These are phyloP conservation scores for Podospora pseudopauciseta DNA, from an alignment of 495 filamentous ascomycete species.

Conservation along the genomic window DNA sequence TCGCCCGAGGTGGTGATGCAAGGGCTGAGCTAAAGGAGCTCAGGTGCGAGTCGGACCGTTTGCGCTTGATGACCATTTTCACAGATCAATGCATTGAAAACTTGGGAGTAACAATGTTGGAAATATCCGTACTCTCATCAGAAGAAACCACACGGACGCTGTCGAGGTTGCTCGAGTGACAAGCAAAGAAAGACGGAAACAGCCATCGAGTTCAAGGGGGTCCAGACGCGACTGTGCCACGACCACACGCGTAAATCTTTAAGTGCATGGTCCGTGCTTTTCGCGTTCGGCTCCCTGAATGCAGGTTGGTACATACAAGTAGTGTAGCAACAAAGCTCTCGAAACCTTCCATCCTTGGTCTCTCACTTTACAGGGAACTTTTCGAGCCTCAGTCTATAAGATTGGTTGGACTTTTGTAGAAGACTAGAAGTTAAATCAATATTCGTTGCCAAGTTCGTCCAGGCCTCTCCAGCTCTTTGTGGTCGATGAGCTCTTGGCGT, in stretches of 20 bases:
- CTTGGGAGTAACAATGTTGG: neutral
- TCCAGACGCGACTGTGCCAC: constrained; percentile 2
- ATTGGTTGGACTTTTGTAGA: too few species aligned
- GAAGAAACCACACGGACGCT: neutral
- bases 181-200: neutral
- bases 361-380: too few species aligned
- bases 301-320: too few species aligned
- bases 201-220: constrained; percentile 7
- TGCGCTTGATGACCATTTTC: constrained; percentile 49
- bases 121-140: neutral
- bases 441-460: neutral
- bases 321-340: too few species aligned
- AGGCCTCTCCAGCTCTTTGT: neutral
- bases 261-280: constrained; percentile 18
- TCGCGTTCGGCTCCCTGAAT: neutral
- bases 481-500: neutral
- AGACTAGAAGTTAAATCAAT: neutral
- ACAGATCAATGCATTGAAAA: neutral
- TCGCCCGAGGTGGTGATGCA: constrained; percentile 33
- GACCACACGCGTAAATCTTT: neutral
- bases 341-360: too few species aligned
- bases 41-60: constrained; percentile 50
- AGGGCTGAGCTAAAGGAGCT: constrained; percentile 37
- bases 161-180: neutral
- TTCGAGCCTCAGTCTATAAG: too few species aligned